These are phyloP conservation scores for Pyrrhoderma noxium DNA, from an alignment of 1,284 basidiomycete genomes.

Conservation along the genomic window DNA sequence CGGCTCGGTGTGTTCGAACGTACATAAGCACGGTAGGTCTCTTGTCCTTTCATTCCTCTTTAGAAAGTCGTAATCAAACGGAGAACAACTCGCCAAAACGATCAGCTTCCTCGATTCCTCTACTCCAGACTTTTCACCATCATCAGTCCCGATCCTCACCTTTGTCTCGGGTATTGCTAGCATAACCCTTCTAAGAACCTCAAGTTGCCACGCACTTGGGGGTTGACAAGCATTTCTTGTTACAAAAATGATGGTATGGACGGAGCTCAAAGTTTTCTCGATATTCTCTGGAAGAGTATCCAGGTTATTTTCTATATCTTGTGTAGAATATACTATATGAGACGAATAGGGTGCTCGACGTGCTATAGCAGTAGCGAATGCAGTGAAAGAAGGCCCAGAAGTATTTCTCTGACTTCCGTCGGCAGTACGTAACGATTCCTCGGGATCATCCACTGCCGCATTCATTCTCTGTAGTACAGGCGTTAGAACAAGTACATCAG, in stretches of 20 bases:
- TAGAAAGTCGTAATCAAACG: constrained; percentile 52
- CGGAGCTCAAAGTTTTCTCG: constrained; percentile 21
- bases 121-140: neutral
- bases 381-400: constrained; percentile 45
- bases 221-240: constrained; percentile 47
- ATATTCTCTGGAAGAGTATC: constrained; percentile 22
- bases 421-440: constrained; percentile 31
- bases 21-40: constrained; percentile 31
- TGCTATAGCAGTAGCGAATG: constrained; percentile 37
- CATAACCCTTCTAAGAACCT: constrained; percentile 28
- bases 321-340: constrained; percentile 41
- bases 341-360: constrained; percentile 27
- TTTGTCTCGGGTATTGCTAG: constrained; percentile 10
- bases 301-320: constrained; percentile 8
- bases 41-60: constrained; percentile 18
- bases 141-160: neutral
- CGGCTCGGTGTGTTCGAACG: constrained; percentile 50
- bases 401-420: constrained; percentile 46
- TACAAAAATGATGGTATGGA: constrained; percentile 41
- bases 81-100: constrained; percentile 50
- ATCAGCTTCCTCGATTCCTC: constrained; percentile 30
- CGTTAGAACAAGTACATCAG: constrained; percentile 27
- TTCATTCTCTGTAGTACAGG: constrained; percentile 52
- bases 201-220: constrained; percentile 43
- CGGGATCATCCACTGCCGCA: constrained; percentile 50